Evolutionary conservation across 129 eudicot species (phyloP).

Genomic region (Dittrichia graveolens): DNA sequence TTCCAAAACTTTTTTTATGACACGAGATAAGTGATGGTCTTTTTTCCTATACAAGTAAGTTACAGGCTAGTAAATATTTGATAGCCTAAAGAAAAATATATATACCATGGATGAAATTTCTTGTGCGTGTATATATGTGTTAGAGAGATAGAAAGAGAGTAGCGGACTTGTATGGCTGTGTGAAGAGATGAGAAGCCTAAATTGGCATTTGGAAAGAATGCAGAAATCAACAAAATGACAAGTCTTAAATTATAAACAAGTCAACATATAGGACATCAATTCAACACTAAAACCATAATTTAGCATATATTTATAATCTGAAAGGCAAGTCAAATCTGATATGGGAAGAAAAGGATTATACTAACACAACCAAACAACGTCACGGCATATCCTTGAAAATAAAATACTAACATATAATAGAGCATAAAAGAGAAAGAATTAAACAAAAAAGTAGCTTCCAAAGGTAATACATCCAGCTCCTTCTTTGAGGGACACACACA

Average conservation of each 20-base stretch:
- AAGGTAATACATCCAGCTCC: constrained; percentile 2
- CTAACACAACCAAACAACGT: constrained; percentile 33
- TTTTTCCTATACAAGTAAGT: constrained; percentile 26
- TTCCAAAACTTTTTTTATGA: constrained; percentile 36
- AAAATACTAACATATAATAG: constrained; percentile 6
- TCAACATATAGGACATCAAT: constrained; percentile 19
- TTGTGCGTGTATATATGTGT: no score
- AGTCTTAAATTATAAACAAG: constrained; percentile 1
- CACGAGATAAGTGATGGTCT: constrained; percentile 23
- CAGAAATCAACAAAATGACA: constrained; percentile 6
- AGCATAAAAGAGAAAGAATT: constrained; percentile 14
- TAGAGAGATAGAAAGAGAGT: no score
- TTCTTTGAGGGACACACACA: constrained; percentile 1
- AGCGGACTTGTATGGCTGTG: not conserved
- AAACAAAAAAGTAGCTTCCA: constrained; percentile 17
- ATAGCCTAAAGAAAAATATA: constrained; percentile 14
- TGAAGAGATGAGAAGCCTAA: constrained; percentile 25
- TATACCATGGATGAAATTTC: constrained; percentile 13
- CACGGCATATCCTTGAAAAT: constrained; percentile 9
- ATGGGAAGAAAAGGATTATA: not conserved
- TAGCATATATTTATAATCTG: constrained; percentile 26
- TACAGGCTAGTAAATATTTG: constrained; percentile 12
- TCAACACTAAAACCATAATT: constrained; percentile 23
- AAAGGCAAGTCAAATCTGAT: constrained; percentile 1
- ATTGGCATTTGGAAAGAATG: constrained; percentile 29